Evolutionary conservation across 1,284 basidiomycete species (phyloP).

Genomic region (Ceratobasidium sp.): DNA sequence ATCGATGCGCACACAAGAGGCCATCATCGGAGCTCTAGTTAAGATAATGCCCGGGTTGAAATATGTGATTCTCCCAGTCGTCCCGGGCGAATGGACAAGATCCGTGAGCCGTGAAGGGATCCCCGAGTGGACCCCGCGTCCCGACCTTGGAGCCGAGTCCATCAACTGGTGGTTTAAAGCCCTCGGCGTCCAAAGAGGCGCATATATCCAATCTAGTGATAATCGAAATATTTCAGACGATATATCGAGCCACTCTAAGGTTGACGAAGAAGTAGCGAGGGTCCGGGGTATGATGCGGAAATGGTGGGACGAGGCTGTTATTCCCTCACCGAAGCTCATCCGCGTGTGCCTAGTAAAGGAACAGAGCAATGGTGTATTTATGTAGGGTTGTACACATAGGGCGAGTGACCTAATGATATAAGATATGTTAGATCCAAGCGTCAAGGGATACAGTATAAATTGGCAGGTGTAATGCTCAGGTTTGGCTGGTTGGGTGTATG

Average conservation of each 20-base stretch:
- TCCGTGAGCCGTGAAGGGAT: not conserved
- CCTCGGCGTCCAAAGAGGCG: not conserved
- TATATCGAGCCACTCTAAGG: not conserved
- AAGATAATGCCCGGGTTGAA: not conserved
- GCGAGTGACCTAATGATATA: no score
- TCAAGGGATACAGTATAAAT: no score
- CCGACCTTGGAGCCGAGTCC: not conserved
- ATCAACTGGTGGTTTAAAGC: conserved; percentile 5
- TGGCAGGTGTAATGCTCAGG: no score
- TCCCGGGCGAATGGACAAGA: not conserved
- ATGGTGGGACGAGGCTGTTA: conserved; percentile 12
- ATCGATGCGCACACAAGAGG: not conserved
- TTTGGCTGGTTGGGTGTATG: no score
- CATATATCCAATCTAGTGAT: not conserved
- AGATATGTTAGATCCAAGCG: no score
- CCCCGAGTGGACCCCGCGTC: conserved; percentile 28
- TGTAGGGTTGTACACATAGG: not conserved
- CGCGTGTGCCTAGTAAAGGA: not conserved
- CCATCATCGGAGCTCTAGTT: not conserved
- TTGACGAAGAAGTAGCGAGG: not conserved
- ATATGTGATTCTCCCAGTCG: not conserved
- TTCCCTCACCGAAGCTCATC: not conserved
- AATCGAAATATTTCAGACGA: no score
- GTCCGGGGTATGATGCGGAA: not conserved
- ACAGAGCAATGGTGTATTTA: not conserved